phyloP scores from a whole-genome alignment of 768 basidiomycete species.

The Rhodotorula toruloides region DNA sequence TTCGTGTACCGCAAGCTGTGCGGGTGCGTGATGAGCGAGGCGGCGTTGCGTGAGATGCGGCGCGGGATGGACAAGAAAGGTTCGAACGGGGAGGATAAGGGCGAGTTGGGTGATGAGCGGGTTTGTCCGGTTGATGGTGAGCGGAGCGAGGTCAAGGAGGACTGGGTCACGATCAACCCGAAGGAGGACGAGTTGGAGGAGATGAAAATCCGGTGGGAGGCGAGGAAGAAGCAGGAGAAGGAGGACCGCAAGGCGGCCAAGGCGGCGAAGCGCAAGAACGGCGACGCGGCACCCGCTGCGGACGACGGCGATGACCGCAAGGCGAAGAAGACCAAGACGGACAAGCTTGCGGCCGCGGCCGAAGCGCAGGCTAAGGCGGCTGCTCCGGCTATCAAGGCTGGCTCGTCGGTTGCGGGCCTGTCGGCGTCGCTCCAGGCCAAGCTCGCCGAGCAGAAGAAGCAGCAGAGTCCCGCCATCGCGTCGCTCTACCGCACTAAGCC shows the following conservation, averaged over 20 bases:
- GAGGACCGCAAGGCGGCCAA: constrained; percentile 52
- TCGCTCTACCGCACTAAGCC: constrained; percentile 31
- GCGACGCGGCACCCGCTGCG: constrained; percentile 44
- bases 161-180: constrained; percentile 62
- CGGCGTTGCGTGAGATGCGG: constrained; percentile 65
- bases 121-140: constrained; percentile 41
- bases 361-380: not conserved
- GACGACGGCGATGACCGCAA: constrained; percentile 36
- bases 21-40: constrained; percentile 85
- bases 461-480: constrained; percentile 35
- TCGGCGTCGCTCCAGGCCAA: constrained; percentile 35
- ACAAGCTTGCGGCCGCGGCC: not conserved
- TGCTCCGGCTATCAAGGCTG: constrained; percentile 29
- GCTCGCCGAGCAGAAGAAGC: constrained; percentile 39
- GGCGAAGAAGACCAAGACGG: constrained; percentile 44
- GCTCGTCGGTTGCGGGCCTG: constrained; percentile 27
- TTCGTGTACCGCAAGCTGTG: constrained; percentile 82
- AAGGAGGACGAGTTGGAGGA: constrained; percentile 56
- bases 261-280: constrained; percentile 56
- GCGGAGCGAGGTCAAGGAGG: constrained; percentile 59
- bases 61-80: constrained; percentile 31
- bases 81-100: not conserved
- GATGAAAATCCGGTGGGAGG: constrained; percentile 59
- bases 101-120: constrained; percentile 39
- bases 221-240: constrained; percentile 55